Percentiles rank a stretch among this genome's conserved stretches.
Evolutionary conservation across 108 stramenopile genomes (phyloP).

Genomic region (Nannochloropsis gaditana): DNA sequence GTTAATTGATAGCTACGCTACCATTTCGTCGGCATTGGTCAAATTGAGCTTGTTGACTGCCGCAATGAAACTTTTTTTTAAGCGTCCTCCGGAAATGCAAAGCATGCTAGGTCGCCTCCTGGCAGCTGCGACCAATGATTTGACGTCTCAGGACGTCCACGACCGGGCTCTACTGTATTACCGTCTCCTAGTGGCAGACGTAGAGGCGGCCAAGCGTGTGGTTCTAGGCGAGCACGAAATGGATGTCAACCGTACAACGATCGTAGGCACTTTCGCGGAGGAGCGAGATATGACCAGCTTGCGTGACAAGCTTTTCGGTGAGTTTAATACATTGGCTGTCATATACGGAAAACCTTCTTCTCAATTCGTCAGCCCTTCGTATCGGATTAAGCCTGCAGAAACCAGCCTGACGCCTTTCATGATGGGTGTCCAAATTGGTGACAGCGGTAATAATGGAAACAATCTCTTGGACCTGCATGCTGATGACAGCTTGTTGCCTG

Average conservation of each 20-base stretch:
- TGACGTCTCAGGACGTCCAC: slow-evolving; percentile 82
- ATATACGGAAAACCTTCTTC: slow-evolving; percentile 70
- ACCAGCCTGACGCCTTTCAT: not conserved
- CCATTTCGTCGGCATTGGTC: slow-evolving; percentile 53
- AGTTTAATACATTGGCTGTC: slow-evolving; percentile 91
- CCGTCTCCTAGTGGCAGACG: slow-evolving; percentile 77
- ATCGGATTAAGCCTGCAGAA: not conserved
- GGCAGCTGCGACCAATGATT: slow-evolving; percentile 79
- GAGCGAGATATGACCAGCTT: slow-evolving; percentile 66
- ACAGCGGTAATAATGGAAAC: not conserved
- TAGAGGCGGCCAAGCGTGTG: slow-evolving; percentile 60
- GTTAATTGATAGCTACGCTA: slow-evolving; percentile 54
- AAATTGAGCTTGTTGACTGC: slow-evolving; percentile 83
- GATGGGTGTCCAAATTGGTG: not conserved
- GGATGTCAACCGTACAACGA: slow-evolving; percentile 45
- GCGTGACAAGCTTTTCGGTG: slow-evolving; percentile 71
- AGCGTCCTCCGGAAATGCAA: slow-evolving; percentile 93
- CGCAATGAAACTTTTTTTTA: slow-evolving; percentile 88
- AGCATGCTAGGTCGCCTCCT: slow-evolving; percentile 88
- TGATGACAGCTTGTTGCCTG: not conserved
- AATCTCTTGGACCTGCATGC: slow-evolving; percentile 8
- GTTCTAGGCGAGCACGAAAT: slow-evolving; percentile 59
- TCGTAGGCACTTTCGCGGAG: slow-evolving; percentile 63
- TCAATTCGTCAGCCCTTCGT: not conserved
- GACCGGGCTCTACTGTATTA: slow-evolving; percentile 97